phyloP scores from a whole-genome alignment of 2,329 filamentous ascomycete species.

The Colletotrichum sp. region DNA sequence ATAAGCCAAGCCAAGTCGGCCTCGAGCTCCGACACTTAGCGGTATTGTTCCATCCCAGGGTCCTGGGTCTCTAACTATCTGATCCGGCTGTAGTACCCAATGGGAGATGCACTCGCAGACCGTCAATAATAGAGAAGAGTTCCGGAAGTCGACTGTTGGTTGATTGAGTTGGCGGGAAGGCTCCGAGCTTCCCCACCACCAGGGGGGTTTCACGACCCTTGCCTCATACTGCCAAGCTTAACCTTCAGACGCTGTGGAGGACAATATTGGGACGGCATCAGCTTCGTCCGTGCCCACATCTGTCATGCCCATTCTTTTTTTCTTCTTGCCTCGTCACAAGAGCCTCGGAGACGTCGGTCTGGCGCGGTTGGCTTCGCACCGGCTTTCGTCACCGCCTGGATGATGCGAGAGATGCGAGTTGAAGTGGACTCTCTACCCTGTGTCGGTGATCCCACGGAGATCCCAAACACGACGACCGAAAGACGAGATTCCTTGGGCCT shows the following conservation, averaged over 20 bases:
- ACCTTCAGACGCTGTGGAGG: conserved; percentile 6
- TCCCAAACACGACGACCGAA: conserved; percentile 2
- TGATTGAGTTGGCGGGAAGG: background rate
- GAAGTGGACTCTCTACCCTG: background rate
- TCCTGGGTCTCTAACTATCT: background rate
- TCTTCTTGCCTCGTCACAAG: background rate
- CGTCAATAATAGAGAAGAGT: background rate
- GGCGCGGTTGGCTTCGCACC: background rate
- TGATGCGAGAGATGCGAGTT: background rate
- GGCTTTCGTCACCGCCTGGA: background rate
- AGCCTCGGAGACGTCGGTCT: background rate
- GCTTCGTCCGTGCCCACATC: conserved; percentile 7
- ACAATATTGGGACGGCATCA: conserved; percentile 1
- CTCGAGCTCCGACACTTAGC: background rate
- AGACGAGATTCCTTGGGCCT: background rate
- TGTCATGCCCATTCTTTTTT: background rate
- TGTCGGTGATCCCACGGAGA: conserved; percentile 10
- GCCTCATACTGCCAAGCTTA: conserved; percentile 21
- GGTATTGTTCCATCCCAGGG: background rate
- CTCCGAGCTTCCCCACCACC: conserved; percentile 6
- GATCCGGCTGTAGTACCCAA: background rate
- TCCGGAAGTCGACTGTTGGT: background rate
- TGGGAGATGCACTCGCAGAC: background rate
- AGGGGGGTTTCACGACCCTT: conserved; percentile 20
- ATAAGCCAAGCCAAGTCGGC: background rate